phyloP scores from a whole-genome alignment of 768 basidiomycete genomes.

The Aureoboletus auriporus region DNA sequence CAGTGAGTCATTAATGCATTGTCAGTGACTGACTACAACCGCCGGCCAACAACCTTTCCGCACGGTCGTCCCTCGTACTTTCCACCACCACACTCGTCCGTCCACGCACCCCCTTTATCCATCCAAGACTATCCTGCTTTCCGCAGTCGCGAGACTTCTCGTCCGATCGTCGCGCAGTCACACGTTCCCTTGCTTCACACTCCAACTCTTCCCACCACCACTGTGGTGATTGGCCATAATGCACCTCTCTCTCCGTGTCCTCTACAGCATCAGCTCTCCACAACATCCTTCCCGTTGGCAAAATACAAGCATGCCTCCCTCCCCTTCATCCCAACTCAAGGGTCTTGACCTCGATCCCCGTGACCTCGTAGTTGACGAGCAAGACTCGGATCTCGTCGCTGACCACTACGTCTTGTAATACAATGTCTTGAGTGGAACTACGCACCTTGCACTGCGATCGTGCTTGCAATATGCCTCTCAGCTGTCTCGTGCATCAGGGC shows the following conservation, averaged over 20 bases:
- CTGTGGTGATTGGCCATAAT: slow-evolving; percentile 33
- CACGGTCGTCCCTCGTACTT: slow-evolving; percentile 84
- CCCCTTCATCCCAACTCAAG: slow-evolving; percentile 17
- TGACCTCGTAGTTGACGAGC: slow-evolving; percentile 31
- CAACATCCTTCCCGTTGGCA: slow-evolving; percentile 29
- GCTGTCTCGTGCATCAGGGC: slow-evolving; percentile 89
- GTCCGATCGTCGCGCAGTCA: slow-evolving; percentile 26
- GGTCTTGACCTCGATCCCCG: slow-evolving; percentile 34
- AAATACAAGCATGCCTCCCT: slow-evolving; percentile 19
- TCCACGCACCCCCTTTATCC: slow-evolving; percentile 35
- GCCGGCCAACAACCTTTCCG: slow-evolving; percentile 78
- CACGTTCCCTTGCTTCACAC: slow-evolving; percentile 20
- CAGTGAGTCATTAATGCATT: too few relatives aligned
- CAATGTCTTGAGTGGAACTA: slow-evolving; percentile 59
- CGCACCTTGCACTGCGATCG: slow-evolving; percentile 96
- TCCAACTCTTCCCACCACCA: slow-evolving; percentile 28
- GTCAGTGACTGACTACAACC: too few relatives aligned
- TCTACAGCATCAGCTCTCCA: too few relatives aligned
- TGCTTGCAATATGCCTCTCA: slow-evolving; percentile 92
- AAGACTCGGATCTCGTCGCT: slow-evolving; percentile 43
- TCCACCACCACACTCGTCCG: slow-evolving; percentile 77
- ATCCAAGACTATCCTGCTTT: slow-evolving; percentile 19
- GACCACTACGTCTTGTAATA: slow-evolving; percentile 75
- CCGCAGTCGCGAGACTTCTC: slow-evolving; percentile 27
- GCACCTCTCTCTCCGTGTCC: slow-evolving; percentile 29